phyloP scores from a whole-genome alignment of 2,329 filamentous ascomycete species.

The Tolypocladium amazonense region DNA sequence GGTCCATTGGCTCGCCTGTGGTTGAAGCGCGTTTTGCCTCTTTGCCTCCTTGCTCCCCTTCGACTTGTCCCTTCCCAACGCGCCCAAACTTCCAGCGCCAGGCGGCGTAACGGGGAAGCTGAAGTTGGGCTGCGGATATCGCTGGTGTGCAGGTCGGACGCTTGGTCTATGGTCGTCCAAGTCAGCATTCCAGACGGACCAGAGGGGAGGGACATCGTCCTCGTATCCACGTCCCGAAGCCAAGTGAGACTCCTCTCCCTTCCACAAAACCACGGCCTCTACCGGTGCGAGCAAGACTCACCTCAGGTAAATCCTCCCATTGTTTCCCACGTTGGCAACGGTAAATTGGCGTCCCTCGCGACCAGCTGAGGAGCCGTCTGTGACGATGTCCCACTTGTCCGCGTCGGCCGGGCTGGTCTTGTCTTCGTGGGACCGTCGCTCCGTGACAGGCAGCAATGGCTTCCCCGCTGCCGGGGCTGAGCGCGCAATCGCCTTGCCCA shows the following conservation, averaged over 20 bases:
- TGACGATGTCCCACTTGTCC: slow-evolving; percentile 44
- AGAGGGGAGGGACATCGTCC: background rate
- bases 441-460: slow-evolving; percentile 33
- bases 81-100: slow-evolving; percentile 45
- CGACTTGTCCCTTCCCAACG: slow-evolving; percentile 20
- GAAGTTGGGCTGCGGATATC: slow-evolving; percentile 50
- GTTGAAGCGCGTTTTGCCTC: slow-evolving; percentile 5
- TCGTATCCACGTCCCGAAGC: background rate
- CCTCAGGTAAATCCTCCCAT: slow-evolving; percentile 74
- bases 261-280: background rate
- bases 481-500: slow-evolving; percentile 4
- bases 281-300: slow-evolving; percentile 28
- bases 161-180: slow-evolving; percentile 37
- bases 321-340: slow-evolving; percentile 73
- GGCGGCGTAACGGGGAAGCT: slow-evolving; percentile 51
- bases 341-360: slow-evolving; percentile 64
- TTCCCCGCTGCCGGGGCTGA: slow-evolving; percentile 15
- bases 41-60: slow-evolving; percentile 8
- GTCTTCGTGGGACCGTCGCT: slow-evolving; percentile 33
- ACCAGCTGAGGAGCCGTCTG: slow-evolving; percentile 49
- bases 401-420: slow-evolving; percentile 32
- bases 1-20: slow-evolving; percentile 29
- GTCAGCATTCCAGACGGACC: slow-evolving; percentile 7
- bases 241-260: background rate
- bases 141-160: slow-evolving; percentile 48